Evolutionary conservation across 768 basidiomycete species (phyloP).

Genomic region (Xanthoconium purpureum): DNA sequence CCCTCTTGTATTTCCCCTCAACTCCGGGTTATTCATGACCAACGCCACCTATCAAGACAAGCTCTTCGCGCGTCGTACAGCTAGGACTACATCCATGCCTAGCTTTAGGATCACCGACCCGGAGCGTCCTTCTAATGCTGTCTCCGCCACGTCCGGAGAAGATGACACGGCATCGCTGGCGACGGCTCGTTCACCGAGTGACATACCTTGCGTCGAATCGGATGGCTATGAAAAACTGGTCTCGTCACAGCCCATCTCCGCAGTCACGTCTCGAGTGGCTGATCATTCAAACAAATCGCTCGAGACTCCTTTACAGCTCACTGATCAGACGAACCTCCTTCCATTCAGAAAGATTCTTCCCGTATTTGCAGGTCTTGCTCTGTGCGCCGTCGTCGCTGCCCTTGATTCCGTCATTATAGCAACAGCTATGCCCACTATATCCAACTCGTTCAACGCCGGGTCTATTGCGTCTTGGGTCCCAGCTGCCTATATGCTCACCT

Average conservation of each 20-base stretch:
- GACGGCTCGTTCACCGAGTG: background rate
- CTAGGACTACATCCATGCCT: background rate
- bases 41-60: background rate
- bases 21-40: background rate
- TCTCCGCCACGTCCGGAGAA: background rate
- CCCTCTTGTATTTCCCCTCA: background rate
- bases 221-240: slow-evolving; percentile 1
- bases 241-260: slow-evolving; percentile 4
- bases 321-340: slow-evolving; percentile 76
- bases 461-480: slow-evolving; percentile 60
- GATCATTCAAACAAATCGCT: background rate
- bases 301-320: slow-evolving; percentile 33
- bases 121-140: background rate
- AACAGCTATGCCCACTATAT: slow-evolving; percentile 71
- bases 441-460: slow-evolving; percentile 56
- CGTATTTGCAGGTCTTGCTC: slow-evolving; percentile 57
- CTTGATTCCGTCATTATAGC: slow-evolving; percentile 74
- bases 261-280: background rate
- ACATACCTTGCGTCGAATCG: background rate
- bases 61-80: background rate
- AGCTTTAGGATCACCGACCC: background rate
- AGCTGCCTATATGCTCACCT: slow-evolving; percentile 66
- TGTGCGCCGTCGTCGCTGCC: slow-evolving; percentile 59
- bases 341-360: slow-evolving; percentile 61
- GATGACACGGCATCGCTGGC: background rate